Percentiles rank a stretch among this genome's conserved stretches.
Evolutionary conservation across 208 protist species (phyloP).

Genomic region (Trypanosoma platydactyli): DNA sequence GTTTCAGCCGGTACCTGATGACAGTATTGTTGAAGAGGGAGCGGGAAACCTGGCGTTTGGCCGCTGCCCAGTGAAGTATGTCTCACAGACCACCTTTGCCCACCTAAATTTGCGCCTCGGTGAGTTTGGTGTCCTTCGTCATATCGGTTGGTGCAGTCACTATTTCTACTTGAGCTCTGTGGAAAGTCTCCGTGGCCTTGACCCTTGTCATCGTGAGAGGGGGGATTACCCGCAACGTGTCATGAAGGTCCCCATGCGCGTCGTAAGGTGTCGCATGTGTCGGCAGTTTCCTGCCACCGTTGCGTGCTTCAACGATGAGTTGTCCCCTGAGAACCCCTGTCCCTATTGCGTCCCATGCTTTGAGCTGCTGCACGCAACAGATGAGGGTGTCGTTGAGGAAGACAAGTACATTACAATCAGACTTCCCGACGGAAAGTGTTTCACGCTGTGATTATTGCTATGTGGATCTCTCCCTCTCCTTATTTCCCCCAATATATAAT

Average conservation of each 20-base stretch:
- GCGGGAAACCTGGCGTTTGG: conserved; percentile 44
- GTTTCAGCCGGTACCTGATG: conserved; percentile 32
- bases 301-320: conserved; percentile 44
- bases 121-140: conserved; percentile 63
- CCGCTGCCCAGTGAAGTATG: conserved; percentile 62
- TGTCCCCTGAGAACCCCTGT: conserved; percentile 50
- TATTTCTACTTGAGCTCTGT: conserved; percentile 67
- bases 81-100: conserved; percentile 58
- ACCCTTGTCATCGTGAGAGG: conserved; percentile 30
- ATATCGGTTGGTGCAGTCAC: conserved; percentile 74
- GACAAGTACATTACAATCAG: conserved; percentile 20
- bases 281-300: conserved; percentile 62
- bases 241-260: conserved; percentile 32
- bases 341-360: conserved; percentile 77
- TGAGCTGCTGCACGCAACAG: conserved; percentile 58
- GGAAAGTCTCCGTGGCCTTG: conserved; percentile 36
- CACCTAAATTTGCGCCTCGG: conserved; percentile 68
- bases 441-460: conserved; percentile 8
- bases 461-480: neutral
- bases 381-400: conserved; percentile 38
- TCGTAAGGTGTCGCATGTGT: conserved; percentile 63
- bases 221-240: conserved; percentile 62
- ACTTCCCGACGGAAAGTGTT: conserved; percentile 25
- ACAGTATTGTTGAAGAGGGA: neutral
- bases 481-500: neutral